Conservation (phyloP, 495 filamentous ascomycete species). For the Beverwykella pulmonaria region DNA sequence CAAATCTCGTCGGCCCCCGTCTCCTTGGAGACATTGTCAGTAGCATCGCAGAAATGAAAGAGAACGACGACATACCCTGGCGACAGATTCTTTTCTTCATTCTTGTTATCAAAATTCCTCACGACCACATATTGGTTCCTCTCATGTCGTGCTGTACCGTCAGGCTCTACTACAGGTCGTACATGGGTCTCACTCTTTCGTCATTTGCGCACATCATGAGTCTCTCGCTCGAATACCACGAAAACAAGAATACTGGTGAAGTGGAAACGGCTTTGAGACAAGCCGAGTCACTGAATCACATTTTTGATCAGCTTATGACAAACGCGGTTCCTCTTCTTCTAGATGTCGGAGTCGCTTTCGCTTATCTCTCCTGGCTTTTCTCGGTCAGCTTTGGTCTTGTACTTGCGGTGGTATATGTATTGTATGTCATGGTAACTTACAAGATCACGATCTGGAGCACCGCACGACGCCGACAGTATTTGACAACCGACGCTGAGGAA, state of each 20-base stretch:
- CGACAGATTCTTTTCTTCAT: conserved; percentile 40
- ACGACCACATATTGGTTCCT: background rate
- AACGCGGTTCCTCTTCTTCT: conserved; percentile 68
- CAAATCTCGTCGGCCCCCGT: conserved; percentile 41
- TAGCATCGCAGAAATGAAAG: conserved; percentile 19
- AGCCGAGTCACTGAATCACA: conserved; percentile 61
- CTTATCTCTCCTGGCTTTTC: conserved; percentile 68
- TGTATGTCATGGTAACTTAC: conserved; percentile 59
- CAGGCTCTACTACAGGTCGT: conserved; percentile 64
- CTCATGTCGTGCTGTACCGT: conserved; percentile 25
- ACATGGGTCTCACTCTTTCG: conserved; percentile 61
- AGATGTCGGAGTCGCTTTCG: conserved; percentile 68
- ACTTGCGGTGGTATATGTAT: conserved; percentile 61
- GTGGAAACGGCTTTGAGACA: conserved; percentile 66
- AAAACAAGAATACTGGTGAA: conserved; percentile 70
- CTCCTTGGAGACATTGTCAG: conserved; percentile 42
- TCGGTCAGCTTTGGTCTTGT: conserved; percentile 74
- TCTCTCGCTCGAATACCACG: conserved; percentile 78
- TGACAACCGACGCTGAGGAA: conserved; percentile 55
- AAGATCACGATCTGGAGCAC: conserved; percentile 22
- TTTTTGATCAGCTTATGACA: conserved; percentile 68
- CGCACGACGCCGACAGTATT: conserved; percentile 27
- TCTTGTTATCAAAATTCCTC: conserved; percentile 29
- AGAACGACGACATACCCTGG: conserved; percentile 38
- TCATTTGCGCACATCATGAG: conserved; percentile 76